Base-by-base conservation (phyloP, 129 eudicot genomes). In the Tagetes erecta region DNA sequence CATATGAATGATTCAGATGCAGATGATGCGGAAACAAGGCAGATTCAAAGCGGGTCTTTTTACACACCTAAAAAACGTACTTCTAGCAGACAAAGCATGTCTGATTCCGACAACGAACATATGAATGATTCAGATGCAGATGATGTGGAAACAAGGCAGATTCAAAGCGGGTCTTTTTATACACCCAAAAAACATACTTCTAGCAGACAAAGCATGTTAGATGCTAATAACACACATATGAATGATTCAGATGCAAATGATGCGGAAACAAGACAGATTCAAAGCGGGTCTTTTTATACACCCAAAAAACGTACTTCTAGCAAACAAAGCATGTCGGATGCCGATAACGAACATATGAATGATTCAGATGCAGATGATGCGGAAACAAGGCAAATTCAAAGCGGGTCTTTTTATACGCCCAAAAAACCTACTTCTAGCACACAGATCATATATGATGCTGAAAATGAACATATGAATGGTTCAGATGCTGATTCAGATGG, bases 231-330 rank as follows among this genome's bases (percentile, higher is more conserved):
- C 36, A 44, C 35, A 35, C 67, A 1, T 20, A 14, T 39, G 69
- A 64, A n/a, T 64, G 45, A 38, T 63, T 37, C 68, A 63, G 67
- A 63, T 31, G 44, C 31, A 35, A 30, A 63, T 36, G 49, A 64
- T 64, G 49, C 10, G 20, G 66, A 59, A 33, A n/a, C 66, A 35
- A 59, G 38, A 2, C 66, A 11, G 41, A 36, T 35, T 59, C 41
- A 59, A 59, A 59, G 66, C 14, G 41, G 35, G 66, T 59, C 66
- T 9, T 6, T 9, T 34, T 10, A 59, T 11, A 10, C 64, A 58
- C n/a, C 40, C 2, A 8, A 5, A 68, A 56, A 37, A 41, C 40
- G 36, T 75, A 30, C 20, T 73, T 73, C 10, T 5, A 67, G 60
- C 45, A 34, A 6, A 53, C 63, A 31, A 8, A 51, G 36, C 47